Evolutionary conservation across 169 alveolate species (phyloP).

Genomic region (Babesia bovis): DNA sequence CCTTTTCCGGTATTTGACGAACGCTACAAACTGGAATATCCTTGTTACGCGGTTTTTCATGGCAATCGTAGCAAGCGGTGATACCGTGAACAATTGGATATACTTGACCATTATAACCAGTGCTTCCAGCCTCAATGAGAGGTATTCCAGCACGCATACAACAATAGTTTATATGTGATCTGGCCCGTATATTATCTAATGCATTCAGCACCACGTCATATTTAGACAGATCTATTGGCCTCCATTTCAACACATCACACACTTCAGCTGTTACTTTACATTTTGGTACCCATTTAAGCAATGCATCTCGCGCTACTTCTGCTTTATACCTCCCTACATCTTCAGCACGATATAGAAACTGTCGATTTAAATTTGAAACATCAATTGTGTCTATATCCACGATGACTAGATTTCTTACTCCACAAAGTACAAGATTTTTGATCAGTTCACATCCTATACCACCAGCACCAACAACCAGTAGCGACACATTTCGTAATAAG

Average conservation of each 20-base stretch:
- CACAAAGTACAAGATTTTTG: slow-evolving; percentile 91
- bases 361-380: slow-evolving; percentile 95
- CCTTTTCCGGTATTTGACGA: slow-evolving; percentile 96
- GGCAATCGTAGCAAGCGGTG: slow-evolving; percentile 93
- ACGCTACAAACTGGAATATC: slow-evolving; percentile 97
- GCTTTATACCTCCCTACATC: slow-evolving; percentile 81
- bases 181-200: slow-evolving; percentile 92
- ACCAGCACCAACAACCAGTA: slow-evolving; percentile 78
- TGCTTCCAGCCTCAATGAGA: slow-evolving; percentile 94
- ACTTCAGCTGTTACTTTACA: slow-evolving; percentile 64
- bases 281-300: slow-evolving; percentile 50
- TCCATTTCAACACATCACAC: slow-evolving; percentile 84
- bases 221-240: slow-evolving; percentile 68
- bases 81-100: slow-evolving; percentile 83
- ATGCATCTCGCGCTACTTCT: slow-evolving; percentile 86
- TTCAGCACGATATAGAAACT: slow-evolving; percentile 90
- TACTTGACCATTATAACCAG: slow-evolving; percentile 92
- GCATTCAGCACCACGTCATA: slow-evolving; percentile 94
- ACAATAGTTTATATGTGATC: slow-evolving; percentile 90
- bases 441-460: slow-evolving; percentile 99
- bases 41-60: slow-evolving; percentile 83
- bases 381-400: slow-evolving; percentile 96
- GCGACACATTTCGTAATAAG: slow-evolving; percentile 21
- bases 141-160: slow-evolving; percentile 88
- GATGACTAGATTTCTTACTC: slow-evolving; percentile 88